Base-by-base conservation (phyloP, 352 stramenopile species). In the Achlya hypogyna region DNA sequence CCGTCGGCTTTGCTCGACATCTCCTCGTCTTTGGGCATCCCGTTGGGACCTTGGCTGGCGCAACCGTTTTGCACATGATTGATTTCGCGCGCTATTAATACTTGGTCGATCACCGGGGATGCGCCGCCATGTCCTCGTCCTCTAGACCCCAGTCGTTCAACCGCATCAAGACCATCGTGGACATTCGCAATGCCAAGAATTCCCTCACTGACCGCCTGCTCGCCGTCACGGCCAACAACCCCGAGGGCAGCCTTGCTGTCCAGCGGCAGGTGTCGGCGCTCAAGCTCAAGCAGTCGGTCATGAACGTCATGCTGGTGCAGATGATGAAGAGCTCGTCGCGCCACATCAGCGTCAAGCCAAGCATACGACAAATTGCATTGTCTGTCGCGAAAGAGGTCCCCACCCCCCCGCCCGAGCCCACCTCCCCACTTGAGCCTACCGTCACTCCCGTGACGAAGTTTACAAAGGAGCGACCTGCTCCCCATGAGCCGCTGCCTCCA, bases 121-220 rank as follows among this genome's bases (percentile, higher is more conserved):
- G 79, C 65, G 78, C 79, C 28, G 60, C 89, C 38, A 89, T 89
- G 62, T 79, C 80, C 28, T 71, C 89, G n/a, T n/a, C 42, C 22
- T 49, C 42, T 49, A 18, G 42, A 16, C 25, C 25, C 25, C 10
- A 12, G 31, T 56, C 49, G 2, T 56, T 56, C 31, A 31, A 56
- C 31, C 49, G 49, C 31, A 56, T 56, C 8, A 56, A 56, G 31
- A 56, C 49, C 10, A 56, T 56, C 31, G 10, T 56, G 10, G 49
- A 56, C 31, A 56, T 56, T 56, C 49, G 49, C 16, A 56, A 56
- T 56, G 49, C 49, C 25, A 56, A 56, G 31, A 56, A 56, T 27
- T 56, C 49, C 25, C 16, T 56, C 8, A n/a, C 49, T 20, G 49
- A 56, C 49, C 49, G 20, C 25, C 16, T 56, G 31, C 49, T 56